Evolutionary conservation across 352 stramenopile species (phyloP), one percentile per base, ranked within the genome.

Genomic region (Phytophthora colocasiae): DNA sequence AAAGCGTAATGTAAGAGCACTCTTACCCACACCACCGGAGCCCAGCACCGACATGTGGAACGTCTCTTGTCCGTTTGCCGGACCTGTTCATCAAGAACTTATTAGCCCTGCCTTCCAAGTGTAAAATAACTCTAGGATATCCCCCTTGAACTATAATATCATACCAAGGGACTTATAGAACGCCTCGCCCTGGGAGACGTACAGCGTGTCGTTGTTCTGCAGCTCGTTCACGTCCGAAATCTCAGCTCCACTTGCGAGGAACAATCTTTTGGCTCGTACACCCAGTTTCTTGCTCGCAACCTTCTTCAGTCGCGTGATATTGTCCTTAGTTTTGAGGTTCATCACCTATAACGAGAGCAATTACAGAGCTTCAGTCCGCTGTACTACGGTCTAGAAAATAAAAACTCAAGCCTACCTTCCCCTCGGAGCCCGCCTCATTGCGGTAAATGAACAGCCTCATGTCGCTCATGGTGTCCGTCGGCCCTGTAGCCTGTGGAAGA

Each of bases 11-110:
- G 90, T 97, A 12, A 97, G 76, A 40, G 91, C 91, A 58, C 87
- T 96, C 60, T 97, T 97, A 70, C 91, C 91, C n/a, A 97, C 91
- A 44, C 91, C 91, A 47, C 91, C 91, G 17, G 85, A 91, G 60
- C 91, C 91, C 19, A 97, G 72, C 38, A 97, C 88, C 4, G 89
- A 97, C 54, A 97, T 73, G 57, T 95, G 82, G 58, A 95, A 91
- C 5, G 86, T 94, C 72, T 96, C 83, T 57, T 96, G 85, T 57
- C 83, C 83, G 26, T 80, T 87, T 1, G 77, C 70, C 44, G 81
- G 80, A 27, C 82, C 75, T 83, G 40, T 38, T 36, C 10, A 58
- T 19, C 31, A 36, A 59, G 15, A 58, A 17, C 32, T 32, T 19
- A 12, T 57, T n/a, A 62, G 31, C 15, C 9, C 10, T 58, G 6